phyloP scores from a whole-genome alignment of 2,329 filamentous ascomycete genomes.

The Botrytis deweyae region DNA sequence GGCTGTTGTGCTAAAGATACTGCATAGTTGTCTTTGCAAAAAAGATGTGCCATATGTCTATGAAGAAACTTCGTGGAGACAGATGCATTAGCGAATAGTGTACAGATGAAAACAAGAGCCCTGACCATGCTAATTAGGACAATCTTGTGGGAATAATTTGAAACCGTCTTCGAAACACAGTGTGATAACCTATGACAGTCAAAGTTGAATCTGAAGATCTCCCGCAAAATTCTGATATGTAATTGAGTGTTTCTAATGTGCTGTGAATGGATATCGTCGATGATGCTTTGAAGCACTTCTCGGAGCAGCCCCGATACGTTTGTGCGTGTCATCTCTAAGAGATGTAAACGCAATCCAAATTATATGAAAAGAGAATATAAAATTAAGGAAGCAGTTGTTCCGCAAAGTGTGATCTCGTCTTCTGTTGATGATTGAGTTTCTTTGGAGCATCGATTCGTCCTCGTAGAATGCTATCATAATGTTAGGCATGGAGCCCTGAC shows the following conservation, averaged over 20 bases:
- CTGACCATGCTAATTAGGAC: too few species aligned
- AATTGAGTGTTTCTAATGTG: not conserved
- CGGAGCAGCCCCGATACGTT: not conserved
- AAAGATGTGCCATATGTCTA: not conserved
- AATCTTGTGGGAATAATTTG: not conserved
- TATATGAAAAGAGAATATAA: not conserved
- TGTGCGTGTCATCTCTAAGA: accelerated
- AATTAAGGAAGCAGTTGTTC: not conserved
- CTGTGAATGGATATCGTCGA: not conserved
- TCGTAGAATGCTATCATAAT: not conserved
- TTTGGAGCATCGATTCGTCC: not conserved
- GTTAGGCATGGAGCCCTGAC: not conserved
- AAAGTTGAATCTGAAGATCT: not conserved
- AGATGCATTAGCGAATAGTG: not conserved
- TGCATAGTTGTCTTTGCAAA: not conserved
- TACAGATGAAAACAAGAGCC: not conserved
- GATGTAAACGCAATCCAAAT: not conserved
- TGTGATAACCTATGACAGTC: not conserved
- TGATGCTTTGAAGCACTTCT: not conserved
- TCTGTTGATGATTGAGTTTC: not conserved
- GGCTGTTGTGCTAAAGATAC: too few species aligned
- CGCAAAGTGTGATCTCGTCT: not conserved
- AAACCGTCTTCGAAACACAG: too few species aligned
- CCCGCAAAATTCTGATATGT: not conserved
- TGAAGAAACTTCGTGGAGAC: not conserved